A percentile compares a stretch with the other conserved stretches of the same genome.
phyloP scores from a whole-genome alignment of 176 grass and related monocot genomes.

The Secale cereale region DNA sequence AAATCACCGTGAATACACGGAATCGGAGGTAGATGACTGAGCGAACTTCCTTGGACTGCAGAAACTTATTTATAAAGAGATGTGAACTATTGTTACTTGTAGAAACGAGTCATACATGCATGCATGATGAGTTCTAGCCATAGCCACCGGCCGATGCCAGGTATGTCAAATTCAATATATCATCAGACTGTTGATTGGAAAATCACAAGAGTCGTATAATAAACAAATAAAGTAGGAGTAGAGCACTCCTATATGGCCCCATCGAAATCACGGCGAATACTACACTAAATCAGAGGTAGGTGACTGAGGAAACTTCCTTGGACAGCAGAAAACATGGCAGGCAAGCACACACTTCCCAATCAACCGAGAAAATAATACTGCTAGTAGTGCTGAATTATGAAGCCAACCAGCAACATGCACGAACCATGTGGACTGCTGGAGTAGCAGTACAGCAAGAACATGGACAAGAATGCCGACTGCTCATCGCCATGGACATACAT shows the following conservation, averaged over 20 bases:
- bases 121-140: too few species aligned
- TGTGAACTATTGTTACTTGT: too few species aligned
- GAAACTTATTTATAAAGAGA: too few species aligned
- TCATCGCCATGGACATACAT: background rate
- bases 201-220: too few species aligned
- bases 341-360: background rate
- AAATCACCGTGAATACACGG: too few species aligned
- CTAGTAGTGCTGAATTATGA: background rate
- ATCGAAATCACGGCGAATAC: too few species aligned
- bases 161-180: background rate
- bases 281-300: background rate
- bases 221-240: too few species aligned
- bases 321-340: slow-evolving; percentile 2
- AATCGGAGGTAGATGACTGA: too few species aligned
- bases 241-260: background rate
- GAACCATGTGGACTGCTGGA: background rate
- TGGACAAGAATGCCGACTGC: background rate
- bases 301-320: background rate
- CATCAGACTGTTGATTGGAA: background rate
- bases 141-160: too few species aligned
- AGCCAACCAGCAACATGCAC: background rate
- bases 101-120: too few species aligned
- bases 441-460: background rate
- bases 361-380: background rate
- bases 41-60: too few species aligned